A percentile compares a stretch with the other conserved stretches of the same genome.
These are phyloP conservation scores for Solanum chacoense DNA, from an alignment of 305 asterid genomes.

Conservation along the genomic window DNA sequence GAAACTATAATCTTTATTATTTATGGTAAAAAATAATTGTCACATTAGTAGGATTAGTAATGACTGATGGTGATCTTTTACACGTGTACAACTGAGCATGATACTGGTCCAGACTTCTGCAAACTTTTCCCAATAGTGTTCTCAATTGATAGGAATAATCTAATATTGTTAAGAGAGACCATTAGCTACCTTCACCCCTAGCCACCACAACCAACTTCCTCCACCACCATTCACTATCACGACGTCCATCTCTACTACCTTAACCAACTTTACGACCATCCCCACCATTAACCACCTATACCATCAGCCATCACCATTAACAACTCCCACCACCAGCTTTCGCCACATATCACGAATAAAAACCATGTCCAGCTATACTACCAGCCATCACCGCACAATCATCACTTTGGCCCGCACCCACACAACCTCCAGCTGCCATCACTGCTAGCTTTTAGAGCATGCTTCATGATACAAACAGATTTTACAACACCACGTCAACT, in stretches of 20 bases:
- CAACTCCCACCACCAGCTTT: background rate
- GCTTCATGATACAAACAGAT: background rate
- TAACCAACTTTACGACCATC: background rate
- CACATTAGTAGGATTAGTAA: background rate
- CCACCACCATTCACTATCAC: background rate
- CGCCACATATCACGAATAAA: background rate
- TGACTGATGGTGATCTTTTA: background rate
- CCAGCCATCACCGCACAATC: background rate
- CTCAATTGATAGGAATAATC: background rate
- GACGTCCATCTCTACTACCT: background rate
- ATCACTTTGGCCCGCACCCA: background rate
- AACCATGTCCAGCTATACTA: background rate
- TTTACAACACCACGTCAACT: background rate
- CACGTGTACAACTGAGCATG: background rate
- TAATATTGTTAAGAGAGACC: background rate
- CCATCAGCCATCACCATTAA: background rate
- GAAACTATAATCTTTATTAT: background rate
- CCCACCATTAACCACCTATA: background rate
- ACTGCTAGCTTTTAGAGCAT: background rate
- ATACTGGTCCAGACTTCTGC: background rate
- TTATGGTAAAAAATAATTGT: background rate
- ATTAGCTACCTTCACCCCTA: background rate
- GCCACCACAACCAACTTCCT: background rate
- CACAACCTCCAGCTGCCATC: background rate
- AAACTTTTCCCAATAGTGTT: background rate